A percentile compares a stretch with the other conserved stretches of the same genome.
Evolutionary conservation across 345 rosid genomes (phyloP).

Genomic region (Lumnitzera racemosa): DNA sequence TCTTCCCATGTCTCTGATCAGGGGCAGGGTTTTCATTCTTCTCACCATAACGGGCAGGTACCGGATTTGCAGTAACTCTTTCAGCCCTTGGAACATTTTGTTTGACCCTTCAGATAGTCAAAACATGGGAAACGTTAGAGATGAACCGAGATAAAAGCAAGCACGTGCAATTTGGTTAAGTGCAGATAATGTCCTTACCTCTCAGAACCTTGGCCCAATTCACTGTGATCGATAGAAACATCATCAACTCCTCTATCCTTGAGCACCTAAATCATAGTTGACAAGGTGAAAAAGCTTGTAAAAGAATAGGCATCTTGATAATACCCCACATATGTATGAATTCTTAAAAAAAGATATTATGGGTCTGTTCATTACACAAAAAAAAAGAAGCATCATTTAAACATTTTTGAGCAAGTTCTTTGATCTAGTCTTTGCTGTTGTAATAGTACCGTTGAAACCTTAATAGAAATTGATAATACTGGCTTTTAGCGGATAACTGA

Average conservation of each 20-base stretch:
- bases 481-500: no score
- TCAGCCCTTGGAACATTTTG: slow-evolving; percentile 30
- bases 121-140: background rate
- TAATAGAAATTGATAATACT: no score
- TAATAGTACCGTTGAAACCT: no score
- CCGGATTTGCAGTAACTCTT: slow-evolving; percentile 33
- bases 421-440: no score
- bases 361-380: no score
- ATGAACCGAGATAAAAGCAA: background rate
- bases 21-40: slow-evolving; percentile 26
- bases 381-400: no score
- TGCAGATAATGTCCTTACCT: slow-evolving; percentile 27
- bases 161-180: background rate
- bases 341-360: slow-evolving; percentile 1
- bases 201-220: slow-evolving; percentile 38
- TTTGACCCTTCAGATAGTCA: slow-evolving; percentile 33
- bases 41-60: slow-evolving; percentile 22
- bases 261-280: slow-evolving; percentile 40
- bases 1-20: slow-evolving; percentile 41
- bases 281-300: background rate
- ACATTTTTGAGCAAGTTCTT: no score
- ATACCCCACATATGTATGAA: no score
- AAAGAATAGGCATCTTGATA: background rate
- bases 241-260: slow-evolving; percentile 61
- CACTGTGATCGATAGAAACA: slow-evolving; percentile 26